These are phyloP conservation scores for Kodamaea sp. DNA, from an alignment of 1,139 yeast genomes.

Conservation along the genomic window DNA sequence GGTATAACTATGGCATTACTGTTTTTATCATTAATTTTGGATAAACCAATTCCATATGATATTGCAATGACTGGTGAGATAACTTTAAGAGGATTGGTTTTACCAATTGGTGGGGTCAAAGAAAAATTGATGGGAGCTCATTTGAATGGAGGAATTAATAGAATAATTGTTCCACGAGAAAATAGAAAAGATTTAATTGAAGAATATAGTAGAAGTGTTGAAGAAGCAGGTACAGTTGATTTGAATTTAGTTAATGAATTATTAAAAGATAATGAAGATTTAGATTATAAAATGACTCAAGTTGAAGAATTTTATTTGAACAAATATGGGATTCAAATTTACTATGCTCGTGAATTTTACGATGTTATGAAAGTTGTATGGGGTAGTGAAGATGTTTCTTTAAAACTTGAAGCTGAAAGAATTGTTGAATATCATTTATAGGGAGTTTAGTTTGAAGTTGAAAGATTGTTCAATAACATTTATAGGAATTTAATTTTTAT, in stretches of 20 bases:
- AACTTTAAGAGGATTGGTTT: conserved; percentile 77
- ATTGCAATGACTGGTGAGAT: conserved; percentile 95
- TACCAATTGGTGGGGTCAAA: conserved; percentile 87
- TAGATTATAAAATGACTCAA: conserved; percentile 29
- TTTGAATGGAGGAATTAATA: conserved; percentile 57
- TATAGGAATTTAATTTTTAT: background rate
- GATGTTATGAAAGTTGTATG: conserved; percentile 71
- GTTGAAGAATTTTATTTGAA: conserved; percentile 47
- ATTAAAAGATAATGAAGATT: conserved; percentile 33
- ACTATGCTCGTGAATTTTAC: conserved; percentile 72
- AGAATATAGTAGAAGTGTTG: conserved; percentile 39
- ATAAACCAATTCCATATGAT: conserved; percentile 61
- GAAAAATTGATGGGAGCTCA: conserved; percentile 87
- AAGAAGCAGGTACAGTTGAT: conserved; percentile 24
- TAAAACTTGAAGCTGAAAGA: conserved; percentile 28
- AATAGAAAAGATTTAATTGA: conserved; percentile 72
- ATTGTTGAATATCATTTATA: conserved; percentile 39
- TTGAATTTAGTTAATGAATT: conserved; percentile 28
- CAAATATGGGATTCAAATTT: conserved; percentile 54
- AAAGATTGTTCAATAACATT: conserved; percentile 12
- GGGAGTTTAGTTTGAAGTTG: conserved; percentile 28
- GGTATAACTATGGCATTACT: conserved; percentile 88
- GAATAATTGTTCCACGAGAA: conserved; percentile 65
- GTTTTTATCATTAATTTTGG: conserved; percentile 65
- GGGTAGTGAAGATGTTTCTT: conserved; percentile 43